Percentiles rank a stretch among this genome's conserved stretches.
phyloP scores from a whole-genome alignment of 208 protist species.

The Novymonas esmeraldas region DNA sequence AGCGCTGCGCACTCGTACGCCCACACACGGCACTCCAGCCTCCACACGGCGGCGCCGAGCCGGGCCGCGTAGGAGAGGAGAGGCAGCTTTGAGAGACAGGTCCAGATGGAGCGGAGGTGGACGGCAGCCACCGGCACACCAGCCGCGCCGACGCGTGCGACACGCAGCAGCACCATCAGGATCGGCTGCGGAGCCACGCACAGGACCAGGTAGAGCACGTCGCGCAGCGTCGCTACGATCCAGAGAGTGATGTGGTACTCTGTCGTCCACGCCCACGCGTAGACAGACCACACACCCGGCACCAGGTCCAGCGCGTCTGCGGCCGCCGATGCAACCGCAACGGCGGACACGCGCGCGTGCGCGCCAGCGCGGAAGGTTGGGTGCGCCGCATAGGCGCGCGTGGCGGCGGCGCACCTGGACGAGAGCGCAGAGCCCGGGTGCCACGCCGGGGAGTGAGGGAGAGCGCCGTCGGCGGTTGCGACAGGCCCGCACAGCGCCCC shows the following conservation, averaged over 20 bases:
- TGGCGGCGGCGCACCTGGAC: slow-evolving; percentile 6
- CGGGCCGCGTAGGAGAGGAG: slow-evolving; percentile 5
- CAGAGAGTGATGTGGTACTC: slow-evolving; percentile 53
- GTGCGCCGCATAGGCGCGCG: slow-evolving; percentile 2
- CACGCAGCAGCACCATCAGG: not conserved
- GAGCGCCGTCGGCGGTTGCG: too few species aligned
- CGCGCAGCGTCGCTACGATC: slow-evolving; percentile 10
- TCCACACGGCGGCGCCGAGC: slow-evolving; percentile 8
- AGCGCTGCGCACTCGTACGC: slow-evolving; percentile 37
- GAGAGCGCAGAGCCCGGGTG: not conserved
- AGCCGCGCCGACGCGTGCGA: slow-evolving; percentile 2
- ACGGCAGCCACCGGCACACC: not conserved
- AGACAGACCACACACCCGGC: slow-evolving; percentile 57
- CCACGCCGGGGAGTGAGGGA: too few species aligned
- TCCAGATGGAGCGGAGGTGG: slow-evolving; percentile 2
- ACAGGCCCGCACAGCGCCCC: slow-evolving; percentile 14
- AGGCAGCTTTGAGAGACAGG: not conserved
- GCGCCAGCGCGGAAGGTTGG: slow-evolving; percentile 42
- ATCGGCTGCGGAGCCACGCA: slow-evolving; percentile 7
- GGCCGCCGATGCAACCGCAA: slow-evolving; percentile 20
- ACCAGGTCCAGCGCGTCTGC: slow-evolving; percentile 65
- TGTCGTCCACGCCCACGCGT: slow-evolving; percentile 42
- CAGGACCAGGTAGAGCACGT: not conserved
- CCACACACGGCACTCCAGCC: slow-evolving; percentile 29
- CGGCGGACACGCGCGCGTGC: slow-evolving; percentile 22